A percentile compares a stretch with the other conserved stretches of the same genome.
Evolutionary conservation across 2,329 filamentous ascomycete genomes (phyloP).

Genomic region (Hypoxylon rubiginosum): DNA sequence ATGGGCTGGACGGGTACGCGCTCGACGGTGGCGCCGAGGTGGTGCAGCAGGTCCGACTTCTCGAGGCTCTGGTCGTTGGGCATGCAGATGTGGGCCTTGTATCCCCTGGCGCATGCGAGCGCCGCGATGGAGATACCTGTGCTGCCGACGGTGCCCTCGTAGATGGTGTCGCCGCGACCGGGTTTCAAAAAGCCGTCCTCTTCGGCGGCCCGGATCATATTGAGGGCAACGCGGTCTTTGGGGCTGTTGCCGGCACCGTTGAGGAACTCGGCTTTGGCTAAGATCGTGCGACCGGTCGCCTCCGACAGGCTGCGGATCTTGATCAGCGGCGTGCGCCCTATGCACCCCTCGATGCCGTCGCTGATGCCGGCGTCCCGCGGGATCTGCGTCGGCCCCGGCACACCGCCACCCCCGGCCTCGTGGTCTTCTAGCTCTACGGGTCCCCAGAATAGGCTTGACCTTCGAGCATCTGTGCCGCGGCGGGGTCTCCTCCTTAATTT

Average conservation of each 20-base stretch:
- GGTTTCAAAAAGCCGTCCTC: constrained; percentile 80
- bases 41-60: constrained; percentile 89
- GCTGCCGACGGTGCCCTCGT: constrained; percentile 96
- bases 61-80: constrained; percentile 90
- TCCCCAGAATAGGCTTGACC: constrained; percentile 62
- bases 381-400: constrained; percentile 43
- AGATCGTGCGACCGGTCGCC: constrained; percentile 87
- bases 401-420: constrained; percentile 50
- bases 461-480: constrained; percentile 45
- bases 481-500: constrained; percentile 47
- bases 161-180: constrained; percentile 90
- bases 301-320: constrained; percentile 87
- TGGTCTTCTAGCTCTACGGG: constrained; percentile 70
- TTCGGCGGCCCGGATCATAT: constrained; percentile 89
- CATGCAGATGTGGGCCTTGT: constrained; percentile 97
- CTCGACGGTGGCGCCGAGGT: constrained; percentile 93
- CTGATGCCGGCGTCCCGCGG: constrained; percentile 62
- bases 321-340: constrained; percentile 93
- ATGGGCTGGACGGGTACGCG: constrained; percentile 92
- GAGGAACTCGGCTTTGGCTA: constrained; percentile 95
- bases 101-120: constrained; percentile 88
- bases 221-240: constrained; percentile 94
- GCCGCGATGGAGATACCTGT: constrained; percentile 96
- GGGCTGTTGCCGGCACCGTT: constrained; percentile 95
- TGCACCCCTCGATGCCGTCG: constrained; percentile 89